Percentiles rank a stretch among this genome's conserved stretches.
phyloP scores from a whole-genome alignment of 345 rosid species.

The Bruguiera sexangula region DNA sequence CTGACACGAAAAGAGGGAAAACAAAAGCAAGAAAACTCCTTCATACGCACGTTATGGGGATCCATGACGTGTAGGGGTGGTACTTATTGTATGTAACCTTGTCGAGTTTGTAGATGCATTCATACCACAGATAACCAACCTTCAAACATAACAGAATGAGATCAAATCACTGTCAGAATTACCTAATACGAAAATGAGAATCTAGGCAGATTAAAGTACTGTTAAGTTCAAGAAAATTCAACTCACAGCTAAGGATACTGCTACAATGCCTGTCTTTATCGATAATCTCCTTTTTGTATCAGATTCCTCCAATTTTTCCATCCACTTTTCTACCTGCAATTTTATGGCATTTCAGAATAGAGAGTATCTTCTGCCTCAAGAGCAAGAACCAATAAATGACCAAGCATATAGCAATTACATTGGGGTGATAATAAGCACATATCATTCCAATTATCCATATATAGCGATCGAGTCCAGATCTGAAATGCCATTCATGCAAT shows the following conservation, averaged over 20 bases:
- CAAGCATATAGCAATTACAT: slow-evolving; percentile 39
- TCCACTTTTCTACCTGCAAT: slow-evolving; percentile 89
- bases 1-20: neutral
- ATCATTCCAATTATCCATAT: slow-evolving; percentile 96
- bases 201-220: slow-evolving; percentile 5
- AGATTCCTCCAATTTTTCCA: slow-evolving; percentile 93
- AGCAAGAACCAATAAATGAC: slow-evolving; percentile 6
- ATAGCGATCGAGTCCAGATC: slow-evolving; percentile 98
- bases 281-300: slow-evolving; percentile 63
- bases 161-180: slow-evolving; percentile 7
- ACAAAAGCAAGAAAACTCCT: neutral
- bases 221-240: slow-evolving; percentile 11
- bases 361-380: slow-evolving; percentile 6
- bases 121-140: slow-evolving; percentile 97
- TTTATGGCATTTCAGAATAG: slow-evolving; percentile 14
- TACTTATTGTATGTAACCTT: slow-evolving; percentile 84
- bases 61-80: slow-evolving; percentile 99
- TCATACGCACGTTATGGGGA: slow-evolving; percentile 84
- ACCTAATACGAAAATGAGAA: slow-evolving; percentile 7
- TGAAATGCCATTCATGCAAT: slow-evolving; percentile 92
- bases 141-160: slow-evolving; percentile 17
- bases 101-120: slow-evolving; percentile 84
- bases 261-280: slow-evolving; percentile 58
- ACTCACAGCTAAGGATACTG: slow-evolving; percentile 57
- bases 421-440: slow-evolving; percentile 91